Evolutionary conservation across 495 filamentous ascomycete genomes (phyloP).

Genomic region (Penicillium salamii): DNA sequence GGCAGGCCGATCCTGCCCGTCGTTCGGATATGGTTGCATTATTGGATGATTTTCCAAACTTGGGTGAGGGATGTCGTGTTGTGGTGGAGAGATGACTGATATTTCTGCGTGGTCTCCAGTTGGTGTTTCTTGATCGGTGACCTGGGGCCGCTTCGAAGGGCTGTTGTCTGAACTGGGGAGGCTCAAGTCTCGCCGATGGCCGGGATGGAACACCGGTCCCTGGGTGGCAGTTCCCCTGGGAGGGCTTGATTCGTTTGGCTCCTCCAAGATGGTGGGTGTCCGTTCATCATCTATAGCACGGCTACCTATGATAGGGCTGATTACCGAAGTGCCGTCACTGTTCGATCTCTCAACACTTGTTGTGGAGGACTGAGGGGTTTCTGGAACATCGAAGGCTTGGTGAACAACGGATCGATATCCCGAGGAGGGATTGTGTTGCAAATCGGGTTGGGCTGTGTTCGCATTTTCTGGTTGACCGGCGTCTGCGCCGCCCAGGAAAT

Average conservation of each 20-base stretch:
- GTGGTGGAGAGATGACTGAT: slow-evolving; percentile 27
- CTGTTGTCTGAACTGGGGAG: slow-evolving; percentile 61
- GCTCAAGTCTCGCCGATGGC: slow-evolving; percentile 60
- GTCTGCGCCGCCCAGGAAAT: slow-evolving; percentile 26
- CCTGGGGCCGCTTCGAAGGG: slow-evolving; percentile 55
- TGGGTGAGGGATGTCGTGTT: too few relatives aligned
- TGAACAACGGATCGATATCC: slow-evolving; percentile 68
- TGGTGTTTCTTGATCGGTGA: slow-evolving; percentile 43
- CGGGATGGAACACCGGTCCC: slow-evolving; percentile 43
- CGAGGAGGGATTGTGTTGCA: slow-evolving; percentile 55
- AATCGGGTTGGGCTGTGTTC: slow-evolving; percentile 16
- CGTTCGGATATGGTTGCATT: slow-evolving; percentile 22
- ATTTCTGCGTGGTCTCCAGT: slow-evolving; percentile 43
- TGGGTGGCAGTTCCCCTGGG: slow-evolving; percentile 13
- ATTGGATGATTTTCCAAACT: background rate
- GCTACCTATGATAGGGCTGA: slow-evolving; percentile 67
- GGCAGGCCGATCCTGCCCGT: slow-evolving; percentile 41
- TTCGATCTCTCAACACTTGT: slow-evolving; percentile 56
- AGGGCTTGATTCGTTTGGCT: slow-evolving; percentile 38
- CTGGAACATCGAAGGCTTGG: slow-evolving; percentile 66
- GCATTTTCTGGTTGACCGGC: slow-evolving; percentile 14
- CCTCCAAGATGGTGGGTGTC: slow-evolving; percentile 59
- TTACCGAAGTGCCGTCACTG: slow-evolving; percentile 61
- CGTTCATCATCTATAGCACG: slow-evolving; percentile 36
- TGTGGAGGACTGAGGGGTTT: slow-evolving; percentile 53